phyloP scores from a whole-genome alignment of 352 stramenopile species.

The Pythium guiyangense region DNA sequence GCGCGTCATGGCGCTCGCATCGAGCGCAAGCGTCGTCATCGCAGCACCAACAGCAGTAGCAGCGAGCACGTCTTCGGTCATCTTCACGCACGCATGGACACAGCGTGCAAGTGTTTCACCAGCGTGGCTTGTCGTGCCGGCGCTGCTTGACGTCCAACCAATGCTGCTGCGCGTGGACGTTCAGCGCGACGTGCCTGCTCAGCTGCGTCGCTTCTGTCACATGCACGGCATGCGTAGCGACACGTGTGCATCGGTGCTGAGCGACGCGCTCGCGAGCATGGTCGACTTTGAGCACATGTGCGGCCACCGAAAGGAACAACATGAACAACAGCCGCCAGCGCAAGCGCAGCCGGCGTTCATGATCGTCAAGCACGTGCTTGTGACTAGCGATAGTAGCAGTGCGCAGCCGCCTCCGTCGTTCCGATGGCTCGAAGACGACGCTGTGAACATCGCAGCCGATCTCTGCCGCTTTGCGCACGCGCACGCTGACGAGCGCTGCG shows the following conservation, averaged over 20 bases:
- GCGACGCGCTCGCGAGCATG: conserved; percentile 20
- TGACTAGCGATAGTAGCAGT: background rate
- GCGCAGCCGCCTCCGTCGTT: background rate
- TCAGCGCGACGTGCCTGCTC: conserved; percentile 10
- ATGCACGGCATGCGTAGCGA: conserved; percentile 21
- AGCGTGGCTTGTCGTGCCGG: conserved; percentile 27
- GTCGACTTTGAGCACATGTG: conserved; percentile 28
- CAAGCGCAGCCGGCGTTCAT: conserved; percentile 41
- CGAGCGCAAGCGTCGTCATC: background rate
- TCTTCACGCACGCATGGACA: conserved; percentile 7
- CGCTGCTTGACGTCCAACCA: conserved; percentile 49
- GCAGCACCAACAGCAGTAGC: background rate
- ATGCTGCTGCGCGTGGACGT: conserved; percentile 33
- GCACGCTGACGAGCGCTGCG: conserved; percentile 6
- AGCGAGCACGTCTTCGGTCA: conserved; percentile 2
- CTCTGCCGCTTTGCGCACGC: conserved; percentile 31
- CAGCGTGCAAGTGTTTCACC: background rate
- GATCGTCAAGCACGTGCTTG: conserved; percentile 33
- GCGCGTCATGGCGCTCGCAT: background rate
- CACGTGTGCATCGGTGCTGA: conserved; percentile 20
- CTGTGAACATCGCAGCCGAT: conserved; percentile 32
- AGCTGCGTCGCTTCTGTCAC: conserved; percentile 42
- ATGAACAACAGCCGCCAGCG: no score
- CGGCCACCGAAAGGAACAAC: conserved; percentile 1
- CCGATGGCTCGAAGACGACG: conserved; percentile 33